A percentile compares a stretch with the other conserved stretches of the same genome.
Conservation (phyloP, 768 basidiomycete species). For the Naganishia randhawae region DNA sequence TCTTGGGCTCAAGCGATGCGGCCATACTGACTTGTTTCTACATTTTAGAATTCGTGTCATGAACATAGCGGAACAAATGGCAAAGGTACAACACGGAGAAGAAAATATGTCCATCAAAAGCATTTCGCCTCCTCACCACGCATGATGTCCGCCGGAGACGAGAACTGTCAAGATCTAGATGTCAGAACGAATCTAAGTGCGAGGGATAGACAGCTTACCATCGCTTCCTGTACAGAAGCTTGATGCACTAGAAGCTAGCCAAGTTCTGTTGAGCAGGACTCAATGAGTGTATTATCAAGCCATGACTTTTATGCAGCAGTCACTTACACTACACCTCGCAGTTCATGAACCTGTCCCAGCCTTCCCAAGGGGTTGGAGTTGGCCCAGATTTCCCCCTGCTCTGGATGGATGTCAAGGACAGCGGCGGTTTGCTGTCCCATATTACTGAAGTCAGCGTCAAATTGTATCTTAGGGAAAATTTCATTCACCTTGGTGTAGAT, state of each 20-base stretch:
- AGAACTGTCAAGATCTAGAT: conserved; percentile 11
- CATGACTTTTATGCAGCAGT: neutral
- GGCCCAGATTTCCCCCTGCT: conserved; percentile 38
- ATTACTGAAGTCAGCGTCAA: conserved; percentile 18
- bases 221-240: conserved; percentile 31
- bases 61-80: neutral
- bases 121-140: conserved; percentile 17
- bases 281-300: neutral
- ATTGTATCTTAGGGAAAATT: neutral
- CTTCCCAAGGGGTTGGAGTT: conserved; percentile 30
- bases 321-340: conserved; percentile 31
- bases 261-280: conserved; percentile 22
- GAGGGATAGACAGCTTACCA: conserved; percentile 9
- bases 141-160: conserved; percentile 31
- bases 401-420: conserved; percentile 38
- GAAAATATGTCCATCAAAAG: neutral
- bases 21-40: neutral
- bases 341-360: conserved; percentile 30
- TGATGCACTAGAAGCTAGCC: conserved; percentile 29
- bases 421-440: conserved; percentile 39
- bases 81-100: neutral
- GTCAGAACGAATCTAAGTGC: conserved; percentile 2
- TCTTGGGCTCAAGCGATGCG: neutral
- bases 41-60: neutral
- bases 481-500: conserved; percentile 36